phyloP scores from a whole-genome alignment of 1,139 yeast species.

The Lodderomyces parapsilosis region DNA sequence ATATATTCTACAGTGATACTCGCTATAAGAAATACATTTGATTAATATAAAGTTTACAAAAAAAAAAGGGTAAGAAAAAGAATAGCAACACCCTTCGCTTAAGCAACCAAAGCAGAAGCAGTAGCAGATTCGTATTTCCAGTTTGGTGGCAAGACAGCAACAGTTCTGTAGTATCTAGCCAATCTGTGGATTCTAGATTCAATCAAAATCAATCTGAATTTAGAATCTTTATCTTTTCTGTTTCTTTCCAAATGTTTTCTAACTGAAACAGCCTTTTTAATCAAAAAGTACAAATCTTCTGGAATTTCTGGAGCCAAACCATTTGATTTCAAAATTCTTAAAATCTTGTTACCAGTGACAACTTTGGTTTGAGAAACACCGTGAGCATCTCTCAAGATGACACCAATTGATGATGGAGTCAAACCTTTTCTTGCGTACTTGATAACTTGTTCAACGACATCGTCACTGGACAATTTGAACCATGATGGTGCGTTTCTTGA shows the following conservation, averaged over 20 bases:
- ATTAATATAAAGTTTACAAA: neutral
- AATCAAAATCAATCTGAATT: constrained; percentile 99
- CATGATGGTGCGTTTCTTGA: constrained; percentile 99
- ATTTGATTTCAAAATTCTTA: constrained; percentile 98
- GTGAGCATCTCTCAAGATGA: constrained; percentile 98
- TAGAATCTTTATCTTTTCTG: constrained; percentile 99
- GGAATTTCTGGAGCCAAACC: constrained; percentile 99
- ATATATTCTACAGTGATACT: too few species aligned
- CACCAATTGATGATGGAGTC: constrained; percentile 99
- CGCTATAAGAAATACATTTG: neutral
- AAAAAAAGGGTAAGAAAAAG: neutral
- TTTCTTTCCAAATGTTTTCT: constrained; percentile 99
- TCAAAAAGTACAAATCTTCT: constrained; percentile 98
- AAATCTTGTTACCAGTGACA: constrained; percentile 99
- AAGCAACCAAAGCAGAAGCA: constrained; percentile 99
- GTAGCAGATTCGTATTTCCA: constrained; percentile 99
- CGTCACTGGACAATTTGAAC: constrained; percentile 97
- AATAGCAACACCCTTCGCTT: constrained; percentile 25
- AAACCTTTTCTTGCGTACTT: constrained; percentile 99
- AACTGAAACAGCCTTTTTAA: constrained; percentile 99
- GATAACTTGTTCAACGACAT: constrained; percentile 96
- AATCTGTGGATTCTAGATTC: constrained; percentile 99
- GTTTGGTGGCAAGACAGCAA: constrained; percentile 98
- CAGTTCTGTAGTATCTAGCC: constrained; percentile 99
- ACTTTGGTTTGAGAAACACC: constrained; percentile 98